Base-by-base conservation (phyloP, 2,329 filamentous ascomycete genomes). In the Fusarium tuaranense region DNA sequence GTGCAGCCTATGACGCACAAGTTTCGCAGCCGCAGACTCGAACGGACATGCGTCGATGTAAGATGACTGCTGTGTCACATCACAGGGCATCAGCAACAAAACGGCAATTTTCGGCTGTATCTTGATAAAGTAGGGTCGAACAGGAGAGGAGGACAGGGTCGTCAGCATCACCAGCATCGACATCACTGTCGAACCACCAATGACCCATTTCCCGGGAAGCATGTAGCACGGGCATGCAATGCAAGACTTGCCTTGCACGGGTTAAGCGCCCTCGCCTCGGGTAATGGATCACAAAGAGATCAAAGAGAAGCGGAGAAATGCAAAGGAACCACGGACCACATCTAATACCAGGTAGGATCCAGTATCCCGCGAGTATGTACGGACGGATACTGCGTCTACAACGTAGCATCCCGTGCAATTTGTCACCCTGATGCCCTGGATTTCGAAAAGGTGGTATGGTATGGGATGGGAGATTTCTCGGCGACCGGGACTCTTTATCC, bases 121-220 rank as follows among this genome's bases (percentile, higher is more conserved):
- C 22, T 32, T 48, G 38, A 39, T 53, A 60, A 41, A 65, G 18
- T 25, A 41, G 36, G 22, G 32, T 63, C 32, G 38, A 53, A 62
- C 60, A 41, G 58, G 58, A 34, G 22, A 41, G 58, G 58, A 34
- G n/a, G 27, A 53, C 44, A 10, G 36, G 20, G 44, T 65, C 38
- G 62, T 57, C 48, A 44, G 34, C 62, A 65, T 66, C 38, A 65
- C 60, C 57, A 44, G 44, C 51, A 65, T 63, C 41, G 44, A 73
- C 63, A 74, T 69, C 65, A 74, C 34, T 53, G 60, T 74, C 73
- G 68, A 72, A 69, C 62, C 73, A 76, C 70, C 55, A 69, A 64
- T 64, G 65, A 67, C 70, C 60, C 58, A 62, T 58, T 51, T 72
- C 67, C 55, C 55, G 67, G 65, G 59, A 74, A 70, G 63, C 32